Percentiles rank a stretch among this genome's conserved stretches.
Conservation (phyloP, 306 rosid genomes). For the Vigna angularis region DNA sequence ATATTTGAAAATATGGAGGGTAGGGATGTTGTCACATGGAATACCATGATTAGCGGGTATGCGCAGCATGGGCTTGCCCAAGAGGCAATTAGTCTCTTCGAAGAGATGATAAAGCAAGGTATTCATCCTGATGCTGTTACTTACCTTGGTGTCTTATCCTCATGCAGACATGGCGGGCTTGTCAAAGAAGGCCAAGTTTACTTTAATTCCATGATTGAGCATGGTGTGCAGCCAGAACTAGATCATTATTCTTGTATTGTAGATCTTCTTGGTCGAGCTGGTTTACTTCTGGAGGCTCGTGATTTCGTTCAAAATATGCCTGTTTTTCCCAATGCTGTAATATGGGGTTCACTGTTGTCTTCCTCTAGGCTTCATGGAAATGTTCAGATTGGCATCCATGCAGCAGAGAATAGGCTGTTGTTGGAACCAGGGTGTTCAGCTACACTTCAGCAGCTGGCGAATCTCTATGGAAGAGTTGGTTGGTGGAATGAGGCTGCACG, state of each 20-base stretch:
- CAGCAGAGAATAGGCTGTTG: conserved; percentile 72
- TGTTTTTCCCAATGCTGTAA: conserved; percentile 69
- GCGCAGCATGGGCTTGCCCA: conserved; percentile 79
- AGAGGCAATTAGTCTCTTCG: conserved; percentile 68
- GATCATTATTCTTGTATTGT: conserved; percentile 82
- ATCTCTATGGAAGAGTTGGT: conserved; percentile 77
- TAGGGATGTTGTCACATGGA: conserved; percentile 80
- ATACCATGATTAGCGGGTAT: conserved; percentile 84
- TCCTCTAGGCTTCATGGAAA: conserved; percentile 76
- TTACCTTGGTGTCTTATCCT: conserved; percentile 73
- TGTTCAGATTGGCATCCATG: conserved; percentile 74
- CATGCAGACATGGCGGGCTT: conserved; percentile 81
- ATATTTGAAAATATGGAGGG: conserved; percentile 56
- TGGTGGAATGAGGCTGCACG: conserved; percentile 64
- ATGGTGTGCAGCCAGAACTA: conserved; percentile 64
- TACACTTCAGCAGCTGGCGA: conserved; percentile 70
- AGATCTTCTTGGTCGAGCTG: conserved; percentile 91
- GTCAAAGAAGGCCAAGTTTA: conserved; percentile 68
- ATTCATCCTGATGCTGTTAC: conserved; percentile 72
- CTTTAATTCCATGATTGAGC: conserved; percentile 71
- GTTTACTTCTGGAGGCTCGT: conserved; percentile 68
- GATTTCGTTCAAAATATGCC: conserved; percentile 76
- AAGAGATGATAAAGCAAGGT: conserved; percentile 62
- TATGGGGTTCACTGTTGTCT: conserved; percentile 88
- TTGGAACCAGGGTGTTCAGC: conserved; percentile 76